These are phyloP conservation scores for Aspergillus sp. DNA, from an alignment of 2,329 filamentous ascomycete genomes.

Conservation along the genomic window DNA sequence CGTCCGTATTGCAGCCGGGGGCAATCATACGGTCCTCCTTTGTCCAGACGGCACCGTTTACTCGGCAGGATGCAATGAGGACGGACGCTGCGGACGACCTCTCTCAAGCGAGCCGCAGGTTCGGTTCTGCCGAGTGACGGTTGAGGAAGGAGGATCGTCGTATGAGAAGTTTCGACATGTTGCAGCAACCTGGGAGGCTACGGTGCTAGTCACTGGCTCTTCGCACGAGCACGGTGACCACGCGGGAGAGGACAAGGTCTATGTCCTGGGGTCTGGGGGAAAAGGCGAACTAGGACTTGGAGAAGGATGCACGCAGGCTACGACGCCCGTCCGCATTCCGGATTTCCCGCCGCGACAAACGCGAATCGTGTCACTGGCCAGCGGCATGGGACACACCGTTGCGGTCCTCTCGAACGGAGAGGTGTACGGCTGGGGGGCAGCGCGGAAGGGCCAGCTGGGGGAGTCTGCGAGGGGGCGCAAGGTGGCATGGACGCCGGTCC, in stretches of 20 bases:
- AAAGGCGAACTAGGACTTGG: conserved; percentile 74
- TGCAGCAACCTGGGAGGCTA: conserved; percentile 78
- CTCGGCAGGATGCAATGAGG: conserved; percentile 62
- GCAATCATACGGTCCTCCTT: conserved; percentile 81
- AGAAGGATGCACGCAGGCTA: conserved; percentile 21
- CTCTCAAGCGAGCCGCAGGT: conserved; percentile 12
- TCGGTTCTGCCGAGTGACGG: conserved; percentile 27
- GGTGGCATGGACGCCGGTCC: conserved; percentile 60
- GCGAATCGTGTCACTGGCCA: conserved; percentile 63
- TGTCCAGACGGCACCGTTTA: conserved; percentile 60
- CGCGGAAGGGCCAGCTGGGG: conserved; percentile 81
- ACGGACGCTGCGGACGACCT: conserved; percentile 44
- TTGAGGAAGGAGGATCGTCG: conserved; percentile 11
- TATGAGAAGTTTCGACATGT: conserved; percentile 46
- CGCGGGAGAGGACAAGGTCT: conserved; percentile 48
- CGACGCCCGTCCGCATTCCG: conserved; percentile 50
- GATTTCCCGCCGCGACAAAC: conserved; percentile 64
- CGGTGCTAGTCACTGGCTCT: conserved; percentile 54
- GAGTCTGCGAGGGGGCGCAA: conserved; percentile 46
- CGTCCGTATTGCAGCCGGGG: conserved; percentile 61
- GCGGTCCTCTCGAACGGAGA: conserved; percentile 71
- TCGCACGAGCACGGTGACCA: conserved; percentile 28
- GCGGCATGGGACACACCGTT: conserved; percentile 76
- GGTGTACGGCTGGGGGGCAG: conserved; percentile 85
- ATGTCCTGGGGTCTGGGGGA: conserved; percentile 63